Base-by-base conservation (phyloP, 345 rosid genomes). In the Rhodomyrtus tomentosa region DNA sequence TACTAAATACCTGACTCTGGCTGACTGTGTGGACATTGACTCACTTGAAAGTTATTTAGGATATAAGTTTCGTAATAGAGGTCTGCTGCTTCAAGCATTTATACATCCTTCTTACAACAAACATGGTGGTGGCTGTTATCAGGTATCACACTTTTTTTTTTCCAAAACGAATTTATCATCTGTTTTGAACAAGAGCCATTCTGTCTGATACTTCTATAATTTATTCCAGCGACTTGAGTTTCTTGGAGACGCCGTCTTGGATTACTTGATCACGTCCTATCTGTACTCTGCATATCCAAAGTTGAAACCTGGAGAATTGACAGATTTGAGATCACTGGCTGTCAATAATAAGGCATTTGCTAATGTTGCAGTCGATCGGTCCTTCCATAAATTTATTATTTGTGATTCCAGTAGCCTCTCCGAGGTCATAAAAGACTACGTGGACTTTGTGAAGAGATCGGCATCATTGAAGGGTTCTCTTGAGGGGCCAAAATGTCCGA, bases 221-320 rank as follows among this genome's bases (percentile, higher is more conserved):
- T 87, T 87, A 55, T 49, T 48, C 59, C 94, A 96, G 99, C 93
- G 99, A 90, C 87, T 96, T 90, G 99, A 96, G 93, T 96, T 96
- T 91, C 96, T 96, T 82, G 99, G 99, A 89, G 99, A 96, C 87
- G 98, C 99, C 85, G 93, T 94, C 86, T 89, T 95, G 93, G 99
- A 96, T 91, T 96, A 94, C 89, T 90, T 95, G 87, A 94, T 96
- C 85, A 93, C 96, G 22, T 96, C 98, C 74, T 95, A 92, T 90
- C 91, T 94, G 32, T 96, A 90, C 89, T 90, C 99, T 7, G 92
- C 82, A 73, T 96, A 92, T 88, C 98, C 99, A 51, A 90, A 93
- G 85, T 84, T 96, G 91, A 96, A 92, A 88, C 99, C 99, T 84
- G 99, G 98, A 84, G 96, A 92, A 87, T 89, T 96, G 90, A 96